phyloP scores from a whole-genome alignment of 371 early-diverging fungal species.

The Actinomortierella ambigua region DNA sequence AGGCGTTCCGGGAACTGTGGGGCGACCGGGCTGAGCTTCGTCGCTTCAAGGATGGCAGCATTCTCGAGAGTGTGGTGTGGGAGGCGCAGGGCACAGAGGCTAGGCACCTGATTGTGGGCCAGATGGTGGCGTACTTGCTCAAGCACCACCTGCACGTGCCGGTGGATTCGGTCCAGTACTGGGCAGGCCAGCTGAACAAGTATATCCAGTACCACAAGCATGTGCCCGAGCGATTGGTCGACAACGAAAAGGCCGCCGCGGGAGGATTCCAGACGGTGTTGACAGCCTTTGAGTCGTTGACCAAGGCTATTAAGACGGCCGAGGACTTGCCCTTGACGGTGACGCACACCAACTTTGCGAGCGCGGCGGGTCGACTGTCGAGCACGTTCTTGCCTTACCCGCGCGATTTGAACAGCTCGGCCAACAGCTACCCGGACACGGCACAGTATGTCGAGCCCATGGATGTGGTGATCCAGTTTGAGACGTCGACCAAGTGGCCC shows the following conservation, averaged over 20 bases:
- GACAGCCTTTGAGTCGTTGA: slow-evolving; percentile 70
- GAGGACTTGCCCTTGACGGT: slow-evolving; percentile 80
- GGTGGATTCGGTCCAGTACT: slow-evolving; percentile 59
- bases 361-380: slow-evolving; percentile 75
- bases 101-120: slow-evolving; percentile 77
- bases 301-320: slow-evolving; percentile 67
- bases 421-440: slow-evolving; percentile 50
- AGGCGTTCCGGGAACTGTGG: slow-evolving; percentile 83
- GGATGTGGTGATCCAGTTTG: slow-evolving; percentile 84
- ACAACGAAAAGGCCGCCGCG: slow-evolving; percentile 52
- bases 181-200: slow-evolving; percentile 72
- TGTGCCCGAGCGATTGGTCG: slow-evolving; percentile 52
- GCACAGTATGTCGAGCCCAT: slow-evolving; percentile 73
- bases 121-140: slow-evolving; percentile 80
- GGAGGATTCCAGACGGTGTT: slow-evolving; percentile 76
- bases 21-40: slow-evolving; percentile 83
- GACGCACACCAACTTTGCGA: slow-evolving; percentile 67
- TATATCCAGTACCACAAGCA: slow-evolving; percentile 56
- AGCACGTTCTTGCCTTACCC: slow-evolving; percentile 84
- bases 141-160: slow-evolving; percentile 67
- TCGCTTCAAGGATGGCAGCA: slow-evolving; percentile 89
- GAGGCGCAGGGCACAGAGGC: slow-evolving; percentile 69
- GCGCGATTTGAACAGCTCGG: slow-evolving; percentile 50
- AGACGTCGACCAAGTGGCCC: slow-evolving; percentile 88
- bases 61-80: slow-evolving; percentile 85